Conservation (phyloP, 2,329 filamentous ascomycete genomes). For the Ascochyta koolunga region DNA sequence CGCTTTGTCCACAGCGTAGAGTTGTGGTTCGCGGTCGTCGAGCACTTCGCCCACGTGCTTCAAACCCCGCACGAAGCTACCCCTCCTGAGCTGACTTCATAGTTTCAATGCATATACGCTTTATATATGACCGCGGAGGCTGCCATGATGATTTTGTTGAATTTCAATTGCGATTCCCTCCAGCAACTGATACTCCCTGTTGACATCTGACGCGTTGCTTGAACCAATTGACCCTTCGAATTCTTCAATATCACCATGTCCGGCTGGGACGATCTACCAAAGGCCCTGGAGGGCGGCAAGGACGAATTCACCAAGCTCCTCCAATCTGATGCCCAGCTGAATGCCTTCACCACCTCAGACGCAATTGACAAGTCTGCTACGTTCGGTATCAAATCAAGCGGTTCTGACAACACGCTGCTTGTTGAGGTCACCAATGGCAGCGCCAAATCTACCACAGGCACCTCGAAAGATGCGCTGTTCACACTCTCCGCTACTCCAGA, state of each 20-base stretch:
- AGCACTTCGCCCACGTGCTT: conserved; percentile 14
- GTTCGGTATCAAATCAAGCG: conserved; percentile 46
- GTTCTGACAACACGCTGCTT: conserved; percentile 42
- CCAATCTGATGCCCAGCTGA: conserved; percentile 42
- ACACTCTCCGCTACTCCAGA: conserved; percentile 51
- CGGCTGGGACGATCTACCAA: conserved; percentile 43
- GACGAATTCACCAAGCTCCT: conserved; percentile 41
- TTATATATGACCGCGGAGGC: conserved; percentile 6
- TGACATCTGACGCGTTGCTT: neutral
- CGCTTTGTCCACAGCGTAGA: neutral
- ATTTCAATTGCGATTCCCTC: neutral
- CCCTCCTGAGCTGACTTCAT: conserved; percentile 19
- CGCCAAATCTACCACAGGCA: conserved; percentile 35
- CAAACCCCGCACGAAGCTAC: conserved; percentile 17
- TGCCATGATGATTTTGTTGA: neutral
- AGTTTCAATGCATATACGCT: neutral
- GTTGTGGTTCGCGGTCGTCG: conserved; percentile 1
- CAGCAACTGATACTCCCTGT: neutral
- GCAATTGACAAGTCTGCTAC: conserved; percentile 42
- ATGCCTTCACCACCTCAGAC: conserved; percentile 44
- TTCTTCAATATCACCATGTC: conserved; percentile 27
- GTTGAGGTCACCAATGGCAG: conserved; percentile 42
- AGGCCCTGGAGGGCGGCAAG: conserved; percentile 40
- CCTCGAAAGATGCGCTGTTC: conserved; percentile 45
- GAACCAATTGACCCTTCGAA: neutral